Conservation (phyloP, 441 rosid species). For the Gossypium gossypioides region DNA sequence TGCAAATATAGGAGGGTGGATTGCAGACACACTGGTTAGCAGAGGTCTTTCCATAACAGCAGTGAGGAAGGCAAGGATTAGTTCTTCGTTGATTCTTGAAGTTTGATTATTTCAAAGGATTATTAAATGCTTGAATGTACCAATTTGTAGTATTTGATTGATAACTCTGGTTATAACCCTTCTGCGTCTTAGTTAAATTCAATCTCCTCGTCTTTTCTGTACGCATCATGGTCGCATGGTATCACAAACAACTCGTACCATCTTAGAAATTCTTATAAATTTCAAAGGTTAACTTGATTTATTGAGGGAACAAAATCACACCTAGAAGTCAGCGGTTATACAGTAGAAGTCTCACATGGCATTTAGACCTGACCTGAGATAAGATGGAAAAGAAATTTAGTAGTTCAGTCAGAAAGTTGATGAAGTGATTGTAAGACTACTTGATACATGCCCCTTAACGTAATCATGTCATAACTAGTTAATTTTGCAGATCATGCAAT, state of each 20-base stretch:
- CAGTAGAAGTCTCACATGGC: neutral
- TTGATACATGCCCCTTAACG: neutral
- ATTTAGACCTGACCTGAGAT: neutral
- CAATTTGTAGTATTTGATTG: neutral
- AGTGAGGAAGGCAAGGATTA: constrained; percentile 77
- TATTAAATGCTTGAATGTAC: neutral
- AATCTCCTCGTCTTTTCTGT: neutral
- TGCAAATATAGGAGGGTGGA: constrained; percentile 97
- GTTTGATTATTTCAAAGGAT: neutral
- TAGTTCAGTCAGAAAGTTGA: neutral
- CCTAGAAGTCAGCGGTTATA: neutral
- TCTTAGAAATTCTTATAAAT: neutral
- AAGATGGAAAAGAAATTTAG: neutral
- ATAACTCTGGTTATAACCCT: neutral
- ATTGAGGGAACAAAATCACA: neutral
- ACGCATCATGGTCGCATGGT: neutral
- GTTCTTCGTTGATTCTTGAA: constrained; percentile 8
- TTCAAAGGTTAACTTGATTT: neutral
- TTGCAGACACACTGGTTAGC: constrained; percentile 93
- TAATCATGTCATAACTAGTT: constrained; percentile 14
- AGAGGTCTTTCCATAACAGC: constrained; percentile 78
- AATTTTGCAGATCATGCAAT: constrained; percentile 84
- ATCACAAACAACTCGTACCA: neutral
- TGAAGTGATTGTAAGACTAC: neutral
- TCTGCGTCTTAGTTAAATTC: neutral